A percentile compares a stretch with the other conserved stretches of the same genome.
Evolutionary conservation across 164 flowering plant species (phyloP).

Genomic region (Chimonanthus praecox): DNA sequence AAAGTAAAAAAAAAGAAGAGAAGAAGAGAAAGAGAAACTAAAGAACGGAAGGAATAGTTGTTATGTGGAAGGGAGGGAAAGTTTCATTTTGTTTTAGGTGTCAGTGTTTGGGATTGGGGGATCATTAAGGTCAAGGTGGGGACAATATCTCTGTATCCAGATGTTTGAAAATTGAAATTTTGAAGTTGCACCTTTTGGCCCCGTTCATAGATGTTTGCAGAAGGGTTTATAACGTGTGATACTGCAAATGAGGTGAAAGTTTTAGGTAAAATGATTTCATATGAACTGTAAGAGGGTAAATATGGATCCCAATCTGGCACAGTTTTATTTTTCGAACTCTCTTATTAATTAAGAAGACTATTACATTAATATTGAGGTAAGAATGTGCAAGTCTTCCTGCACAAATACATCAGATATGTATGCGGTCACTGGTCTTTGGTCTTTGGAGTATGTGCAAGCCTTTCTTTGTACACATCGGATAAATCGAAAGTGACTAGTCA

Average conservation of each 20-base stretch:
- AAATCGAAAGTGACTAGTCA: too few relatives aligned
- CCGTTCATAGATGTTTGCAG: conserved; percentile 19
- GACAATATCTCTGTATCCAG: conserved; percentile 20
- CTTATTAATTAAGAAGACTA: too few relatives aligned
- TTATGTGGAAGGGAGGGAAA: background rate
- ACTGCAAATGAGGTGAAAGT: conserved; percentile 18
- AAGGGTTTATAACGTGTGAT: conserved; percentile 8
- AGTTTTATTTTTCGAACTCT: too few relatives aligned
- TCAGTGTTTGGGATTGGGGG: background rate
- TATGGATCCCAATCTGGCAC: background rate
- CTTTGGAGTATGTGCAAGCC: too few relatives aligned
- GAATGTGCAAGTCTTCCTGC: too few relatives aligned
- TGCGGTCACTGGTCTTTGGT: too few relatives aligned
- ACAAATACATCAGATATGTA: too few relatives aligned
- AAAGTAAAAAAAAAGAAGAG: conserved; percentile 18
- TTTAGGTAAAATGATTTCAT: conserved; percentile 8
- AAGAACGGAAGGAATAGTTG: background rate
- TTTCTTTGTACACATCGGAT: too few relatives aligned
- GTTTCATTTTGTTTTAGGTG: background rate
- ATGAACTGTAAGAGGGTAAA: conserved; percentile 11
- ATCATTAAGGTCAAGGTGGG: conserved; percentile 20
- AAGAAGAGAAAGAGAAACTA: conserved; percentile 17
- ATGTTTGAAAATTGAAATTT: conserved; percentile 23
- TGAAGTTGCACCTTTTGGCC: conserved; percentile 15
- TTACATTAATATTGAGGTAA: too few relatives aligned